Conservation (phyloP, 768 basidiomycete species). For the Collybia sp. region DNA sequence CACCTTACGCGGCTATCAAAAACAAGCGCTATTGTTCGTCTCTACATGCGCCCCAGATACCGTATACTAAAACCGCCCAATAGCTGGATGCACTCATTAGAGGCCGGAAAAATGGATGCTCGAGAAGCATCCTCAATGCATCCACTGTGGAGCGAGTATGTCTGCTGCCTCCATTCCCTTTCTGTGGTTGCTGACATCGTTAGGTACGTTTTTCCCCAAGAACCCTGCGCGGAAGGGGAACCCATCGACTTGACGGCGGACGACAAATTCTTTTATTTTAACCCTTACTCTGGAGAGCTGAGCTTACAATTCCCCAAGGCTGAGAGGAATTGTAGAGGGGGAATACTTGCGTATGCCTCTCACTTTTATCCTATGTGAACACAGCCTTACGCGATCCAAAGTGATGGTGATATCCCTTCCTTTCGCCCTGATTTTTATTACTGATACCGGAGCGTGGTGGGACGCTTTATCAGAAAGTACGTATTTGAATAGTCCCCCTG, state of each 20-base stretch:
- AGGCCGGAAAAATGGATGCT: conserved; percentile 68
- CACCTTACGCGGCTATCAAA: conserved; percentile 82
- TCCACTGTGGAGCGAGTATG: conserved; percentile 91
- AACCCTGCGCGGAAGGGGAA: conserved; percentile 43
- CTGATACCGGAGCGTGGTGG: no score
- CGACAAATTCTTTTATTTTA: conserved; percentile 82
- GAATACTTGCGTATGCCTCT: conserved; percentile 77
- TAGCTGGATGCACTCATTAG: conserved; percentile 91
- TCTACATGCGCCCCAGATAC: not conserved
- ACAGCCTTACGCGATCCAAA: not conserved
- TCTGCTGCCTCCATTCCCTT: conserved; percentile 5
- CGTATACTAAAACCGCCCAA: not conserved
- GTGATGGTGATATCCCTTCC: conserved; percentile 10
- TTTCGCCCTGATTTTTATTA: not conserved
- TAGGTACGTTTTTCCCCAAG: conserved; percentile 72
- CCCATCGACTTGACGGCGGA: conserved; percentile 79
- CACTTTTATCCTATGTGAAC: conserved; percentile 13
- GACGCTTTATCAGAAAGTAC: conserved; percentile 13
- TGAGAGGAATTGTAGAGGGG: conserved; percentile 73
- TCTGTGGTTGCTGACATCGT: conserved; percentile 4
- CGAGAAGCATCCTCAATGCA: conserved; percentile 76
- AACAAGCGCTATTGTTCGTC: conserved; percentile 78
- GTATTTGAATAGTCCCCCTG: conserved; percentile 4
- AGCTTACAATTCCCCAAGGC: conserved; percentile 81
- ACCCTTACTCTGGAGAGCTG: conserved; percentile 87